Evolutionary conservation across 164 flowering plant species (phyloP).

Genomic region (Annona cherimola): DNA sequence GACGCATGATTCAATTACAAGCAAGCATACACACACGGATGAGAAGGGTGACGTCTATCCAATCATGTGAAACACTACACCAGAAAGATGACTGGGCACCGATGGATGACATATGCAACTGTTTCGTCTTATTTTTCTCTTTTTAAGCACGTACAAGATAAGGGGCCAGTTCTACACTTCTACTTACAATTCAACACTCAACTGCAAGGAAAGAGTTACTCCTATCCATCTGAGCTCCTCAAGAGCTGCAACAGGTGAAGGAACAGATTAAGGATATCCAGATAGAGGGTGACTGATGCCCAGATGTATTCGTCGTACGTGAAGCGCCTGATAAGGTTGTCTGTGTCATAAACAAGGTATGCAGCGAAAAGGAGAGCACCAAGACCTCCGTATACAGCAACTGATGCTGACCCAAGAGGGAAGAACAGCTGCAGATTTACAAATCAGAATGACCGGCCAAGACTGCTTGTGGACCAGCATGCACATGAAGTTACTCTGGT

Average conservation of each 20-base stretch:
- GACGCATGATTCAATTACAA: too few relatives aligned
- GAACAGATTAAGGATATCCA: conserved; percentile 1
- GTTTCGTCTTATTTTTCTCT: background rate
- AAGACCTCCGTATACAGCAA: conserved; percentile 66
- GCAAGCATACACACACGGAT: background rate
- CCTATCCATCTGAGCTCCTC: background rate
- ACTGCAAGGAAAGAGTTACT: background rate
- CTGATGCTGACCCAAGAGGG: conserved; percentile 75
- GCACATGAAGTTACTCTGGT: too few relatives aligned
- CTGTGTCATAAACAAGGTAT: conserved; percentile 84
- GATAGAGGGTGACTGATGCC: background rate
- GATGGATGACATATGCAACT: background rate
- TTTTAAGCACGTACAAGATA: background rate
- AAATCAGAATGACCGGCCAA: too few relatives aligned
- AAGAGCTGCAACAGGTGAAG: background rate
- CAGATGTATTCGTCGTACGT: conserved; percentile 73
- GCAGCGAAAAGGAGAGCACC: conserved; percentile 86
- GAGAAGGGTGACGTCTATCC: background rate
- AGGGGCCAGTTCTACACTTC: background rate
- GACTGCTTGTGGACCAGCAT: too few relatives aligned
- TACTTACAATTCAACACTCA: background rate
- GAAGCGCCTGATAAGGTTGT: conserved; percentile 87
- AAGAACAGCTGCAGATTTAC: conserved; percentile 58
- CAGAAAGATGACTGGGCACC: too few relatives aligned
- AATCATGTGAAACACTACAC: background rate